Evolutionary conservation across 208 protist genomes (phyloP), one percentile per base, ranked within the genome.

Genomic region (Acanthamoeba castellanii): DNA sequence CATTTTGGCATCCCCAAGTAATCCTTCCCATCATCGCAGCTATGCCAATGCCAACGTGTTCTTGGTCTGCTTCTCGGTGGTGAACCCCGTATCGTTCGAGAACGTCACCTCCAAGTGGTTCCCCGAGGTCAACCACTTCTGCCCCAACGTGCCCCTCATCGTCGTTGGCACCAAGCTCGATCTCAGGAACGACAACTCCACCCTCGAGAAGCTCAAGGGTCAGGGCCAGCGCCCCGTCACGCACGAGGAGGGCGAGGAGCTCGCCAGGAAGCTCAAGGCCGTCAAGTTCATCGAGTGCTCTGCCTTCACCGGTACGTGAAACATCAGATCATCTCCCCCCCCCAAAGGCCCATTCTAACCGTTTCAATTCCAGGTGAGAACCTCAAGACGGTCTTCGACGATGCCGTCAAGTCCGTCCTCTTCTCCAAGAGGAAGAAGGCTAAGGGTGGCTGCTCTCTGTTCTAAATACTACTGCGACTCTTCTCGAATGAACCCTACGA

Each of bases 261-360:
- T 98, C 61, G 96, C 95, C 45, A 96, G 98, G 50, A 93, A 98
- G 61, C 98, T 99, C 81, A 89, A 95, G 52, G 98, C 98, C 52
- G 81, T 97, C 34, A 96, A 97, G 42, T 99, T 99, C 96, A 85
- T 99, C 18, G 98, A 99, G 95, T 99, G 98, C 97, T 98, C 96
- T 82, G 99, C 99, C 25, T 95, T 97, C 16, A 99, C 97, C 22
- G 97, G 99, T 95, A 96, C 98, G n/a, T 50, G 32, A 90, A 90
- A 72, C 66, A 59, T 25, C 74, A 94, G 34, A 5, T 59, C 27
- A 37, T 64, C 27, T 59, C 16, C 0, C 27, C 57, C 57, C 5
- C 57, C 57, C 20, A 3, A 64, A 18, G 1, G n/a, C 64, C 64
- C 64, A 1, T 5, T 5, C 55, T 25, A 61, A 42, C 42, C 1